Percentiles rank a stretch among this genome's conserved stretches.
These are phyloP conservation scores for Neonectria faginata DNA, from an alignment of 2,329 filamentous ascomycete species.

Conservation along the genomic window DNA sequence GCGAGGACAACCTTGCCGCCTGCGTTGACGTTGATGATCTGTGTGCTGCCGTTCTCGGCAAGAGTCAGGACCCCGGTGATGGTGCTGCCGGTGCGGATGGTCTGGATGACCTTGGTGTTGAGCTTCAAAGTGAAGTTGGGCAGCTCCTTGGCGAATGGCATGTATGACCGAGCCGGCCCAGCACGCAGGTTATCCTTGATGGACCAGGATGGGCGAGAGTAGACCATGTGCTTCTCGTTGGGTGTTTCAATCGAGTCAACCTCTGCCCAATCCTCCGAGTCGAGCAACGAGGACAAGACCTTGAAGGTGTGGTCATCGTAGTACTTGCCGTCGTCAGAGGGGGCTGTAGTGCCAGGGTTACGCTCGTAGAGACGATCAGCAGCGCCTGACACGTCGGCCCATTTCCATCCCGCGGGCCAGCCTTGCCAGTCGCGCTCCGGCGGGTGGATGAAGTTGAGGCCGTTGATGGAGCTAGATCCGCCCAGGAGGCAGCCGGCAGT, in stretches of 20 bases:
- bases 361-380: conserved; percentile 44
- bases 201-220: conserved; percentile 75
- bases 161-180: conserved; percentile 77
- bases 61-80: conserved; percentile 73
- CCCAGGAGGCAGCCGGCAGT: conserved; percentile 43
- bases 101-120: conserved; percentile 72
- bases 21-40: conserved; percentile 45
- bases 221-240: conserved; percentile 73
- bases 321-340: conserved; percentile 73
- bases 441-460: conserved; percentile 45
- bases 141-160: conserved; percentile 69
- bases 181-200: conserved; percentile 73
- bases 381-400: conserved; percentile 38
- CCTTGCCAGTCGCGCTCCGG: conserved; percentile 42
- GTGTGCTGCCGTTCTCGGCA: conserved; percentile 60
- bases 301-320: conserved; percentile 75
- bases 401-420: conserved; percentile 43
- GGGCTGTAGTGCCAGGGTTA: conserved; percentile 70
- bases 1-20: conserved; percentile 68
- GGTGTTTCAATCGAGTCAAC: conserved; percentile 73
- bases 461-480: conserved; percentile 45
- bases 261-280: conserved; percentile 70
- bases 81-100: conserved; percentile 70
- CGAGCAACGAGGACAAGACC: conserved; percentile 69
- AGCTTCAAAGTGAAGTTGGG: conserved; percentile 75